Conservation (phyloP, 1,284 basidiomycete genomes). For the Cryptococcus sp. region DNA sequence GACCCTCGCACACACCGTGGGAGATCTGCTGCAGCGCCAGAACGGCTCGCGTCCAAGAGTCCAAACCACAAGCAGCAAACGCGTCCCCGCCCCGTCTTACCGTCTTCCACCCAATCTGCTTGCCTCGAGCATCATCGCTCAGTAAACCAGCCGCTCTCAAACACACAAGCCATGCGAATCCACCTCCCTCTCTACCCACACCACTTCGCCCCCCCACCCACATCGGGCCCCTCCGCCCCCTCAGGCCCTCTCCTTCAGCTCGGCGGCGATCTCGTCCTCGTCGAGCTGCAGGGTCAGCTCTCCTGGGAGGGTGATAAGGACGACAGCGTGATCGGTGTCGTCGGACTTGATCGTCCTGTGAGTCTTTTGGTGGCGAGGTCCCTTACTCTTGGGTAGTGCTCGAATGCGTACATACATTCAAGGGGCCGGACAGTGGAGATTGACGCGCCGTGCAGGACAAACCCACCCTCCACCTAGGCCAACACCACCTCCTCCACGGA, state of each 20-base stretch:
- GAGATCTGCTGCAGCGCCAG: no score
- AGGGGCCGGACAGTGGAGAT: not conserved
- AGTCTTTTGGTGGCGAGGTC: slow-evolving; percentile 8
- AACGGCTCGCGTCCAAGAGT: no score
- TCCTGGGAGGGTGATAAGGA: slow-evolving; percentile 54
- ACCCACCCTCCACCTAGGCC: slow-evolving; percentile 72
- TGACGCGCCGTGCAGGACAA: slow-evolving; percentile 57
- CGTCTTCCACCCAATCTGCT: no score
- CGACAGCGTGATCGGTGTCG: slow-evolving; percentile 43
- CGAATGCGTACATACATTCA: not conserved
- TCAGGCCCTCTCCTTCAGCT: slow-evolving; percentile 39
- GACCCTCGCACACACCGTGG: no score
- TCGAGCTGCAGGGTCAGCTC: slow-evolving; percentile 52
- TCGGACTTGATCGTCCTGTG: slow-evolving; percentile 48
- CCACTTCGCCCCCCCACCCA: slow-evolving; percentile 23
- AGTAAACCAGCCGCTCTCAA: no score
- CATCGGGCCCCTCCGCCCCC: slow-evolving; percentile 8
- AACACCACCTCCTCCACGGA: slow-evolving; percentile 81
- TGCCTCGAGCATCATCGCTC: no score
- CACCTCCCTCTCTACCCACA: slow-evolving; percentile 44
- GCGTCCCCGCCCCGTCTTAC: no score
- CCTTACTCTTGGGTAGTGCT: no score
- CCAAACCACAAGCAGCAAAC: no score
- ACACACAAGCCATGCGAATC: slow-evolving; percentile 39
- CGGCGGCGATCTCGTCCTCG: slow-evolving; percentile 43